These are phyloP conservation scores for Toxicodendron radicans DNA, from an alignment of 345 rosid species.

Conservation along the genomic window DNA sequence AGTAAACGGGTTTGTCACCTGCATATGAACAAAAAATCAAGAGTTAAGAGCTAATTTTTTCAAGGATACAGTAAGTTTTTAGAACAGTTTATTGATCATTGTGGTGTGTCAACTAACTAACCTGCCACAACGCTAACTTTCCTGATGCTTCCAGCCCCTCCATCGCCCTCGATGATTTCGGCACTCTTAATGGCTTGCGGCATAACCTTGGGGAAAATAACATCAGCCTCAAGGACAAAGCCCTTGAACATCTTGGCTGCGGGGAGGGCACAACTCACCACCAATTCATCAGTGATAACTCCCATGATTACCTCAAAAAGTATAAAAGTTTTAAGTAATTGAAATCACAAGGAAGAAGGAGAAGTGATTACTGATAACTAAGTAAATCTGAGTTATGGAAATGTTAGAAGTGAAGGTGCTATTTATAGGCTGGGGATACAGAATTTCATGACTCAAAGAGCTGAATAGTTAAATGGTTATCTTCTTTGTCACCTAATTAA, in stretches of 20 bases:
- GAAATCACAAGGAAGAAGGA: too few relatives aligned
- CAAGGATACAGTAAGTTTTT: too few relatives aligned
- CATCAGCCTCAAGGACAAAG: conserved; percentile 28
- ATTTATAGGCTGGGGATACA: too few relatives aligned
- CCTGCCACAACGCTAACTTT: conserved; percentile 24
- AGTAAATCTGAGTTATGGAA: too few relatives aligned
- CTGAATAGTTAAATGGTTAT: too few relatives aligned
- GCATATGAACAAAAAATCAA: background rate
- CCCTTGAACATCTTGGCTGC: conserved; percentile 27
- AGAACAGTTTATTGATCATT: too few relatives aligned
- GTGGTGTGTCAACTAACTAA: background rate
- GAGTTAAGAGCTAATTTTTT: too few relatives aligned
- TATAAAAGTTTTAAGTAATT: too few relatives aligned
- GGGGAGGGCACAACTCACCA: conserved; percentile 8
- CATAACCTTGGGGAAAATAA: conserved; percentile 29
- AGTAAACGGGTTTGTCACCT: conserved; percentile 27
- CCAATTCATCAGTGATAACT: background rate
- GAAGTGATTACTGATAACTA: too few relatives aligned
- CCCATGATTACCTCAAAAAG: background rate
- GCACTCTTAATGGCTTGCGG: conserved; percentile 36
- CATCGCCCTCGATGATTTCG: conserved; percentile 38
- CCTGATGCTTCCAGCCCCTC: conserved; percentile 40
- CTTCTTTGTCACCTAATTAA: too few relatives aligned
- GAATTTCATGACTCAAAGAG: too few relatives aligned
- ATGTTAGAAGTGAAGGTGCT: too few relatives aligned